A percentile compares a stretch with the other conserved stretches of the same genome.
phyloP scores from a whole-genome alignment of 2,329 filamentous ascomycete genomes.

The Colletotrichum sansevieriae region DNA sequence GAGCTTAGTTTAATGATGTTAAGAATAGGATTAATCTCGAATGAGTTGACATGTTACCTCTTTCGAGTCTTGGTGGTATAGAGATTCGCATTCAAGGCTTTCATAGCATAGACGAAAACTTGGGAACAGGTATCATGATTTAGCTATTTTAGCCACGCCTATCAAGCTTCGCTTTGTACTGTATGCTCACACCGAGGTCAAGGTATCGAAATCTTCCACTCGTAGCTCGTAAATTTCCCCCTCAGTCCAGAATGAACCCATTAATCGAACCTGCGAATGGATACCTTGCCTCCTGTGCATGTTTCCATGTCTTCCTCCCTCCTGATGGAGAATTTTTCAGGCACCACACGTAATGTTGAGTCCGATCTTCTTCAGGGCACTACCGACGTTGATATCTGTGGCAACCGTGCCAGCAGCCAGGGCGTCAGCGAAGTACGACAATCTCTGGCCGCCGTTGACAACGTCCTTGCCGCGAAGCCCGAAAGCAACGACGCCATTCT shows the following conservation, averaged over 20 bases:
- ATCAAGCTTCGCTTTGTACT: neutral
- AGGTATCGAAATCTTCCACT: slow-evolving; percentile 2
- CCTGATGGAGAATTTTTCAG: neutral
- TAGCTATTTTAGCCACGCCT: neutral
- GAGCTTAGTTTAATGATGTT: neutral
- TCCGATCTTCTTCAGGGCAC: slow-evolving; percentile 44
- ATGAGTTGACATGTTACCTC: neutral
- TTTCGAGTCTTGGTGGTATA: neutral
- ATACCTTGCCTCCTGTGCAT: neutral
- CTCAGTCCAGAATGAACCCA: neutral
- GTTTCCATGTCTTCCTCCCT: neutral
- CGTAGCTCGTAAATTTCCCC: neutral
- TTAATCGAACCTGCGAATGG: slow-evolving; percentile 14
- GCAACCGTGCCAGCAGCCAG: slow-evolving; percentile 65
- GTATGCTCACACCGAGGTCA: neutral
- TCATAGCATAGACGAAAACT: neutral
- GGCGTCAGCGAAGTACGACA: slow-evolving; percentile 69
- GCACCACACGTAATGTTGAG: slow-evolving; percentile 39
- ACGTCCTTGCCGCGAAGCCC: slow-evolving; percentile 66
- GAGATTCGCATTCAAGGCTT: neutral
- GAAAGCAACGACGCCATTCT: slow-evolving; percentile 67
- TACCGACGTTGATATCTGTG: slow-evolving; percentile 64
- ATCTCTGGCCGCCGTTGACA: slow-evolving; percentile 61
- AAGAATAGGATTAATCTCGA: slow-evolving; percentile 6
- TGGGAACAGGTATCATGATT: slow-evolving; percentile 20